phyloP scores from a whole-genome alignment of 345 rosid species.

The Mangifera indica region DNA sequence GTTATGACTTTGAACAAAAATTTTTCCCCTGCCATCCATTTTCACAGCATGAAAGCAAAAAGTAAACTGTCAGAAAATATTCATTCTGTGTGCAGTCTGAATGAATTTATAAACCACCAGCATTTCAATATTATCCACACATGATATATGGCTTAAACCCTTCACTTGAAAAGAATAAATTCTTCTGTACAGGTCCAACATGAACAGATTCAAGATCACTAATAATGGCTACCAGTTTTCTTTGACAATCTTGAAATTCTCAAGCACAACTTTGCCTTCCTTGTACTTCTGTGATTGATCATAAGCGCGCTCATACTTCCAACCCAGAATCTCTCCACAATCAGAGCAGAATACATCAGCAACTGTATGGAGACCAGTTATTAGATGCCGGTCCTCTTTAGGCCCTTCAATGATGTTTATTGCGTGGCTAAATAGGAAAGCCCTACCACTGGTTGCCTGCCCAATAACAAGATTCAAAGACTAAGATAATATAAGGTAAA shows the following conservation, averaged over 20 bases:
- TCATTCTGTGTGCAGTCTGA: background rate
- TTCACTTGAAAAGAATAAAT: conserved; percentile 6
- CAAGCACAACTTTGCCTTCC: conserved; percentile 35
- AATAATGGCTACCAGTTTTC: conserved; percentile 23
- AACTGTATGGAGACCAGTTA: conserved; percentile 34
- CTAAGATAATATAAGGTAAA: background rate
- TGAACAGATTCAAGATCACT: background rate
- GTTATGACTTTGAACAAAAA: background rate
- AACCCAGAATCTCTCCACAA: conserved; percentile 35
- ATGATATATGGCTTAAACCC: background rate
- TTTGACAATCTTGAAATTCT: conserved; percentile 33
- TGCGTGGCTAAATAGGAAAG: conserved; percentile 34
- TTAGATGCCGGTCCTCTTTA: conserved; percentile 29
- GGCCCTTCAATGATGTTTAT: conserved; percentile 27
- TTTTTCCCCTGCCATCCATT: background rate
- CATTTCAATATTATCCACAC: background rate
- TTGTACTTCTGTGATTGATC: conserved; percentile 34
- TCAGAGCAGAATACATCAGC: conserved; percentile 33
- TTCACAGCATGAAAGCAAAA: background rate
- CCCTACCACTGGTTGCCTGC: conserved; percentile 29
- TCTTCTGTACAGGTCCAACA: conserved; percentile 1
- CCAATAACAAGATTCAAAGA: background rate
- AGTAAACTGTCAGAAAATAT: background rate
- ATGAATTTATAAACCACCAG: background rate
- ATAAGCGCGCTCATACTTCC: conserved; percentile 35